Percentiles rank a stretch among this genome's conserved stretches.
Conservation (phyloP, 495 filamentous ascomycete species). For the Penicillium waksmanii region DNA sequence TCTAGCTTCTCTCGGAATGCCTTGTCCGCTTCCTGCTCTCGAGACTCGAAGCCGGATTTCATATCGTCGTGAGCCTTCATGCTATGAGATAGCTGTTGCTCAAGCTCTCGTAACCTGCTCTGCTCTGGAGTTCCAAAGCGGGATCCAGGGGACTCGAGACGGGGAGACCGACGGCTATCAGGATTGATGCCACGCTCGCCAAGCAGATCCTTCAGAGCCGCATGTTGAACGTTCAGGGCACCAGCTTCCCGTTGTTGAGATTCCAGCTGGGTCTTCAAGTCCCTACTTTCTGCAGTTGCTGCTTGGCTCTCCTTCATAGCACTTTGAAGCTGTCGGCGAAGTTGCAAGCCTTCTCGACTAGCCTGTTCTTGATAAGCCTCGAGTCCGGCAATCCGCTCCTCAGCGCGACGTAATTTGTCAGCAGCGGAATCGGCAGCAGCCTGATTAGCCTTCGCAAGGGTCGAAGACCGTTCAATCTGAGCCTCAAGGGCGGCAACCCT, state of each 20-base stretch:
- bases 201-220: slow-evolving; percentile 88
- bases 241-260: slow-evolving; percentile 86
- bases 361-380: slow-evolving; percentile 97
- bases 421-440: slow-evolving; percentile 85
- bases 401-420: slow-evolving; percentile 87
- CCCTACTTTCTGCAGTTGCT: slow-evolving; percentile 73
- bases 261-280: slow-evolving; percentile 76
- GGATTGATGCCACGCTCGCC: slow-evolving; percentile 78
- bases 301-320: slow-evolving; percentile 78
- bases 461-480: slow-evolving; percentile 77
- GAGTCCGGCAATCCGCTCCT: slow-evolving; percentile 93
- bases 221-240: slow-evolving; percentile 86
- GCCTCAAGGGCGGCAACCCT: slow-evolving; percentile 76
- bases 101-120: slow-evolving; percentile 80
- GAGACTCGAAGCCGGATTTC: slow-evolving; percentile 71
- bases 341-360: slow-evolving; percentile 84
- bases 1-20: slow-evolving; percentile 89
- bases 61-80: slow-evolving; percentile 82
- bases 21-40: slow-evolving; percentile 80
- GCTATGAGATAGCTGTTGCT: slow-evolving; percentile 82
- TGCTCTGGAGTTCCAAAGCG: slow-evolving; percentile 80
- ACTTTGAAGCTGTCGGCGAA: slow-evolving; percentile 85
- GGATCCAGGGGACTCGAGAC: slow-evolving; percentile 69
- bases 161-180: slow-evolving; percentile 60
- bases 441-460: slow-evolving; percentile 82